These are phyloP conservation scores for Stephanodiscus minutulus DNA, from an alignment of 108 stramenopile species.

Conservation along the genomic window DNA sequence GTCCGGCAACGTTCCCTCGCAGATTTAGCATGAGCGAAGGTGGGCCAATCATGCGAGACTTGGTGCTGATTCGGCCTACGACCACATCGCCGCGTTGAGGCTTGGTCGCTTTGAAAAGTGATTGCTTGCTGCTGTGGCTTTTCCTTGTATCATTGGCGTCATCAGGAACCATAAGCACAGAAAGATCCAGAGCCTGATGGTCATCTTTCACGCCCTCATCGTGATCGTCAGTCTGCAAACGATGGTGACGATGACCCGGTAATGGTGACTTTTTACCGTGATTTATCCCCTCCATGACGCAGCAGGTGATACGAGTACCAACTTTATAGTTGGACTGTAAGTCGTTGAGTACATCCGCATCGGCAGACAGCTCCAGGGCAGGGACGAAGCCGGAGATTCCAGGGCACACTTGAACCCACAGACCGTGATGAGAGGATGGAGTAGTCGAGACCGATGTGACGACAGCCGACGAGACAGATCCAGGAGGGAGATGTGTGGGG, in stretches of 20 bases:
- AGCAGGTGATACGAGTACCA: slow-evolving; percentile 61
- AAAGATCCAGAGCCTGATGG: slow-evolving; percentile 44
- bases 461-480: slow-evolving; percentile 56
- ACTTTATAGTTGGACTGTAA: slow-evolving; percentile 53
- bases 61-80: slow-evolving; percentile 67
- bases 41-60: slow-evolving; percentile 43
- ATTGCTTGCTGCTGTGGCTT: slow-evolving; percentile 8
- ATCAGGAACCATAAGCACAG: slow-evolving; percentile 42
- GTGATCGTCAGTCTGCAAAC: slow-evolving; percentile 32
- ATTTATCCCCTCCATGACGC: slow-evolving; percentile 54
- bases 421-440: slow-evolving; percentile 54
- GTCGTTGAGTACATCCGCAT: slow-evolving; percentile 68
- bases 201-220: slow-evolving; percentile 31
- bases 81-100: slow-evolving; percentile 66
- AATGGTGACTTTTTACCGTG: slow-evolving; percentile 36
- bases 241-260: slow-evolving; percentile 1
- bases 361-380: slow-evolving; percentile 64
- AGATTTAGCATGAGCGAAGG: slow-evolving; percentile 83
- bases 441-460: slow-evolving; percentile 50
- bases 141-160: slow-evolving; percentile 19
- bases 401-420: slow-evolving; percentile 71
- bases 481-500: slow-evolving; percentile 54
- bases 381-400: slow-evolving; percentile 71
- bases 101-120: slow-evolving; percentile 39
- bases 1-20: slow-evolving; percentile 73